Conservation (phyloP, 2,329 filamentous ascomycete species). For the Chrysoporthe austroafricana region DNA sequence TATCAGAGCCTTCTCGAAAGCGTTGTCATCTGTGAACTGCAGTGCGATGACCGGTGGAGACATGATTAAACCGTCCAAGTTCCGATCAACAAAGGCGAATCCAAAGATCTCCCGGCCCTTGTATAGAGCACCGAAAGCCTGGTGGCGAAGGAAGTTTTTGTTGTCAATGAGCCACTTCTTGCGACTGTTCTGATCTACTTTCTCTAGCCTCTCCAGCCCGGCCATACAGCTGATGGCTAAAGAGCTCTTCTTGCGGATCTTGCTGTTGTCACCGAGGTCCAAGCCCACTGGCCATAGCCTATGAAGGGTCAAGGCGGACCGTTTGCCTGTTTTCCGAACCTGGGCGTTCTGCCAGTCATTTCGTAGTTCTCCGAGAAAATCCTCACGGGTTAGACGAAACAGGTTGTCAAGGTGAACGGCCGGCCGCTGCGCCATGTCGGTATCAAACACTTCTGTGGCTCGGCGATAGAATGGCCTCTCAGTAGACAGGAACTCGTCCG, state of each 20-base stretch:
- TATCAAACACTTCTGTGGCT: slow-evolving; percentile 52
- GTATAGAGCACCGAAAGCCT: slow-evolving; percentile 65
- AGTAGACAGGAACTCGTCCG: slow-evolving; percentile 62
- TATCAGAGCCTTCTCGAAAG: slow-evolving; percentile 51
- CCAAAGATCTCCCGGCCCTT: slow-evolving; percentile 54
- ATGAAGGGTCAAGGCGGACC: slow-evolving; percentile 43
- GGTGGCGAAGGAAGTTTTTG: slow-evolving; percentile 58
- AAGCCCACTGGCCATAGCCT: slow-evolving; percentile 45
- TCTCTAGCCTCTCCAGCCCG: slow-evolving; percentile 50
- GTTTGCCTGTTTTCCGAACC: slow-evolving; percentile 51
- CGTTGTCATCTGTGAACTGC: slow-evolving; percentile 51
- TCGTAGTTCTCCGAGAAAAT: slow-evolving; percentile 69
- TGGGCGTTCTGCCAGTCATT: slow-evolving; percentile 60
- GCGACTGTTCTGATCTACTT: slow-evolving; percentile 36
- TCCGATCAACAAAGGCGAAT: slow-evolving; percentile 62
- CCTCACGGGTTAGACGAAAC: slow-evolving; percentile 72
- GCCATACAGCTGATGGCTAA: slow-evolving; percentile 46
- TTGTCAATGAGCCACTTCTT: slow-evolving; percentile 52
- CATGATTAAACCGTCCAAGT: slow-evolving; percentile 49
- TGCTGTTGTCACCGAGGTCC: slow-evolving; percentile 39
- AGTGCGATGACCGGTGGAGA: slow-evolving; percentile 53
- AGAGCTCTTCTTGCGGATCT: slow-evolving; percentile 38
- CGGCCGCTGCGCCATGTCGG: slow-evolving; percentile 42
- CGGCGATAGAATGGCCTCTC: slow-evolving; percentile 59
- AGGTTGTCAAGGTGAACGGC: slow-evolving; percentile 68